Base-by-base conservation (phyloP, 1,284 basidiomycete species). In the Papiliotrema laurentii region DNA sequence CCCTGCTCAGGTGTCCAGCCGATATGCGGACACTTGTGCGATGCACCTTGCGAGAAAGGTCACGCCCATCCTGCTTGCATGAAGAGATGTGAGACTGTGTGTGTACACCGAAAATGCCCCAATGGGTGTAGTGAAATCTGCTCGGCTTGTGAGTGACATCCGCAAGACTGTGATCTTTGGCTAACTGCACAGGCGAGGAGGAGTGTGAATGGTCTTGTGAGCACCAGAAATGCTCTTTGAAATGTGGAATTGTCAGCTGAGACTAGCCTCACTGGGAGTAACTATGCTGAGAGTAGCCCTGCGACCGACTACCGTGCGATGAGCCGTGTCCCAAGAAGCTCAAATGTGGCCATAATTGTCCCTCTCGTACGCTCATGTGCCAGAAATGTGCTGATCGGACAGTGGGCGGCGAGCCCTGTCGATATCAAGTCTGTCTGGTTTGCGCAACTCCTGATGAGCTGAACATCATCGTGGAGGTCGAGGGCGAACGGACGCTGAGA, bases 221-320 rank as follows among this genome's bases (percentile, higher is more conserved):
- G 5, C 83, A 85, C 53, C 60, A 76, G 24, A 41, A 48, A 1
- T 87, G 85, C 51, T 79, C 79, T 2, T 76, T 85, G n/a, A 79
- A 82, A 0, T 87, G 86, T 58, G 84, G 83, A 13, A 83, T 82
- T 18, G 84, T 85, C 50, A n/a, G n/a, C n/a, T n/a, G n/a, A n/a
- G n/a, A 72, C 81, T 75, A 6, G 24, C 30, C 18, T 14, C 10
- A 45, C n/a, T 27, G 30, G 51, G 49, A 11, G 45, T 10, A 14
- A 33, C 26, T 40, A 13, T 10, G 19, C 11, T 11, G 36, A 21
- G 9, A 7, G 31, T 28, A 86, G 84, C 77, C 84, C 11, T 87
- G 86, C 61, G 76, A 80, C 5, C 78, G 83, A 11, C 65, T 85
- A 3, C 86, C 85, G 0, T 86, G 85, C 52, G 81, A 87, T 54